These are phyloP conservation scores for Ambrosiella beaveri DNA, from an alignment of 2,329 filamentous ascomycete species.

Conservation along the genomic window DNA sequence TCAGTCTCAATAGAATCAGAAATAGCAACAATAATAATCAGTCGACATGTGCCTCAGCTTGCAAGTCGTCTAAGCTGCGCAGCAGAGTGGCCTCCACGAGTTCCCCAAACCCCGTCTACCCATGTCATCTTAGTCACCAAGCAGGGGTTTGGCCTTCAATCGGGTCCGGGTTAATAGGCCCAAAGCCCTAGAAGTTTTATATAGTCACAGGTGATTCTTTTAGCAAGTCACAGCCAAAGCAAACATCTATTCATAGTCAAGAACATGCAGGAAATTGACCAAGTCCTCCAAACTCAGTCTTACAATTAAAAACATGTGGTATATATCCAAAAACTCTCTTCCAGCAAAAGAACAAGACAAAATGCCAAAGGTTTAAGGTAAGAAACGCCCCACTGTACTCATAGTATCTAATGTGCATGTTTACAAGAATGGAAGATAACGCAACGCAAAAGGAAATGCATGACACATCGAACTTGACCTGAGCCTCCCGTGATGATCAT, in stretches of 20 bases:
- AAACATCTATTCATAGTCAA: too few relatives aligned
- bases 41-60: not conserved
- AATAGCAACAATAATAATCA: not conserved
- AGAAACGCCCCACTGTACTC: not conserved
- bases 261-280: too few relatives aligned
- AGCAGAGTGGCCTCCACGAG: not conserved
- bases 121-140: constrained; percentile 4
- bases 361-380: not conserved
- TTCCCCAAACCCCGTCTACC: not conserved
- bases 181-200: too few relatives aligned
- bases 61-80: not conserved
- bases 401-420: not conserved
- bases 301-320: not conserved
- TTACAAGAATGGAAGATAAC: not conserved
- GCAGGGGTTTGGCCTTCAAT: not conserved
- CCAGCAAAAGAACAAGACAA: not conserved
- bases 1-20: not conserved
- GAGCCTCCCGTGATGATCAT: not conserved
- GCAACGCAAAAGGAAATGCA: not conserved
- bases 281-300: not conserved
- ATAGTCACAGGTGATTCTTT: too few relatives aligned
- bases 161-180: not conserved
- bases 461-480: not conserved
- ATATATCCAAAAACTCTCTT: constrained; percentile 1
- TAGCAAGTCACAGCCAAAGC: too few relatives aligned